These are phyloP conservation scores for Triticum urartu DNA, from an alignment of 176 grass and related monocot genomes.

Conservation along the genomic window DNA sequence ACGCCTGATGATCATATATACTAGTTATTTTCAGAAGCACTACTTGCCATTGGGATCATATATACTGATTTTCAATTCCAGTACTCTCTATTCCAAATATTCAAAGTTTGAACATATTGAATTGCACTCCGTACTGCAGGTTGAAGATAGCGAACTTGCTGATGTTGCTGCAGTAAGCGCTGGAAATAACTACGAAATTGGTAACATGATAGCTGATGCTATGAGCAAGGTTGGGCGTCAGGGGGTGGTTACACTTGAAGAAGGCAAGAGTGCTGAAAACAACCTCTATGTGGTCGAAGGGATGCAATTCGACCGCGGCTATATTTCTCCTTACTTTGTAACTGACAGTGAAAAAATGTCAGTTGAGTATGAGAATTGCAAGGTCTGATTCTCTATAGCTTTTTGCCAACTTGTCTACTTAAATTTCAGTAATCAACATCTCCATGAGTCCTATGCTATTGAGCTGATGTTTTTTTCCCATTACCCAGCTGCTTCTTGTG, in stretches of 20 bases:
- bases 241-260: conserved; percentile 71
- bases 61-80: not conserved
- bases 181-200: conserved; percentile 64
- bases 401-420: not conserved
- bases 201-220: conserved; percentile 69
- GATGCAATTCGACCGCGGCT: conserved; percentile 71
- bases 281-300: conserved; percentile 66
- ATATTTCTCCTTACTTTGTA: conserved; percentile 80
- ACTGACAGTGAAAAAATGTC: conserved; percentile 74
- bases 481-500: conserved; percentile 56
- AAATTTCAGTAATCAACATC: not conserved
- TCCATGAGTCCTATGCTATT: not conserved
- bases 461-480: not conserved
- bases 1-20: not conserved
- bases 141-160: conserved; percentile 66
- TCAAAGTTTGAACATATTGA: not conserved
- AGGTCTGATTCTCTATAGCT: conserved; percentile 31
- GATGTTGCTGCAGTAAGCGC: conserved; percentile 62
- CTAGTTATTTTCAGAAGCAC: not conserved
- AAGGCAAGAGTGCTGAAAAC: conserved; percentile 62
- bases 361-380: conserved; percentile 71
- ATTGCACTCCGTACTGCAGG: conserved; percentile 13
- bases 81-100: not conserved
- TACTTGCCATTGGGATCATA: not conserved
- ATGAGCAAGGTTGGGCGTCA: conserved; percentile 65